phyloP scores from a whole-genome alignment of 2,329 filamentous ascomycete genomes.

The Botrytis hyacinthi region DNA sequence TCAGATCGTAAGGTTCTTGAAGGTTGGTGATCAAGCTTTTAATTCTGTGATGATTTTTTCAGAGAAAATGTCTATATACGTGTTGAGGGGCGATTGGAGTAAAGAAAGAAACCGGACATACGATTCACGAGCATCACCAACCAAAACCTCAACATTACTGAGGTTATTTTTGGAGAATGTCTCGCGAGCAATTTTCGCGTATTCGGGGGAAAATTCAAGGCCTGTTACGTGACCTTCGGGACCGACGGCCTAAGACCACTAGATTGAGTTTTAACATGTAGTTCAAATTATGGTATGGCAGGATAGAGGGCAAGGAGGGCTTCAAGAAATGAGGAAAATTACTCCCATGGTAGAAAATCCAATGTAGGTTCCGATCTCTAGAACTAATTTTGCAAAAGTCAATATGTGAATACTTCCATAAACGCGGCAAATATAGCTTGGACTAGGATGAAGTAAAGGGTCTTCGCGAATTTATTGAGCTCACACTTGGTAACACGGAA shows the following conservation, averaged over 20 bases:
- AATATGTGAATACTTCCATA: neutral
- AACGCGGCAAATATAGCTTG: too few species aligned
- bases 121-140: constrained; percentile 49
- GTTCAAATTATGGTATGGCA: neutral
- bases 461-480: neutral
- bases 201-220: constrained; percentile 48
- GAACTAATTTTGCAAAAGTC: constrained; percentile 24
- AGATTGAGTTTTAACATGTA: neutral
- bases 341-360: constrained; percentile 33
- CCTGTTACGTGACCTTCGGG: constrained; percentile 38
- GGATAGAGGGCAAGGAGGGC: neutral
- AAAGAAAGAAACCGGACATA: constrained; percentile 36
- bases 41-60: constrained; percentile 26
- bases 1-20: constrained; percentile 49
- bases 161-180: constrained; percentile 43
- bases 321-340: neutral
- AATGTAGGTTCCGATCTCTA: constrained; percentile 36
- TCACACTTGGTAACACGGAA: neutral
- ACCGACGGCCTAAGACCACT: constrained; percentile 33
- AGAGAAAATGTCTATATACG: neutral
- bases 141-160: constrained; percentile 47
- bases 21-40: constrained; percentile 22
- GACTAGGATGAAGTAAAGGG: too few species aligned
- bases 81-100: too few species aligned
- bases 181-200: constrained; percentile 44